Evolutionary conservation across 2,329 filamentous ascomycete genomes (phyloP).

Genomic region (Colletotrichum lindemuthianum): DNA sequence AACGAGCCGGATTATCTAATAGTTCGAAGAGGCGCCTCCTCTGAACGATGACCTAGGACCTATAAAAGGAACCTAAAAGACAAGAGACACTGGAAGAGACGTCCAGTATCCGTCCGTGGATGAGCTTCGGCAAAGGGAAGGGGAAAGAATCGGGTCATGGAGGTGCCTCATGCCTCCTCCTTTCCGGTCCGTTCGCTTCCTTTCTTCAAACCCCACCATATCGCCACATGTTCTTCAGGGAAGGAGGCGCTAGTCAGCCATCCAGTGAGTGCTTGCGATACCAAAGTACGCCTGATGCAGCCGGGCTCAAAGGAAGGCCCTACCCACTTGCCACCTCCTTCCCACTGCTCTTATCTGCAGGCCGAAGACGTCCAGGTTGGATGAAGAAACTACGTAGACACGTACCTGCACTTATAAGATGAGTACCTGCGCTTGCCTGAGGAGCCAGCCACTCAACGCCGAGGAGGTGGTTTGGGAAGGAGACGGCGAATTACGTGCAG

Average conservation of each 20-base stretch:
- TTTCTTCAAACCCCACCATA: not conserved
- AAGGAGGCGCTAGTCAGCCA: constrained; percentile 13
- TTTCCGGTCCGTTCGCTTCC: not conserved
- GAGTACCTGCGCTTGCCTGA: too few species aligned
- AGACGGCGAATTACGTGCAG: constrained; percentile 20
- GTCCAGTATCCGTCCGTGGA: too few species aligned
- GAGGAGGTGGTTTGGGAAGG: not conserved
- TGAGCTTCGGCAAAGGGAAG: not conserved
- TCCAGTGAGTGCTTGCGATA: constrained; percentile 1
- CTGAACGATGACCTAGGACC: too few species aligned
- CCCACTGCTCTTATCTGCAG: too few species aligned
- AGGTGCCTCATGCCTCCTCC: not conserved
- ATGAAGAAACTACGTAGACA: too few species aligned
- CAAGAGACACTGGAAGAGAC: too few species aligned
- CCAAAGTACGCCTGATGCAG: constrained; percentile 14
- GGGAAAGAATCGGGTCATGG: constrained; percentile 10
- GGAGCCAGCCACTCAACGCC: too few species aligned
- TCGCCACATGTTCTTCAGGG: constrained; percentile 18
- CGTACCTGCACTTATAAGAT: too few species aligned
- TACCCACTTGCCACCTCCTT: not conserved
- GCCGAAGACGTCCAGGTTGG: too few species aligned
- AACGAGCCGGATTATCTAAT: constrained; percentile 31
- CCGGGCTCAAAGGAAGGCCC: constrained; percentile 10
- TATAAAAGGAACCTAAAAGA: too few species aligned
- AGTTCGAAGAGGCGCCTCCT: not conserved